phyloP scores from a whole-genome alignment of 805 yeast genomes.

The Yarrowia deformans region DNA sequence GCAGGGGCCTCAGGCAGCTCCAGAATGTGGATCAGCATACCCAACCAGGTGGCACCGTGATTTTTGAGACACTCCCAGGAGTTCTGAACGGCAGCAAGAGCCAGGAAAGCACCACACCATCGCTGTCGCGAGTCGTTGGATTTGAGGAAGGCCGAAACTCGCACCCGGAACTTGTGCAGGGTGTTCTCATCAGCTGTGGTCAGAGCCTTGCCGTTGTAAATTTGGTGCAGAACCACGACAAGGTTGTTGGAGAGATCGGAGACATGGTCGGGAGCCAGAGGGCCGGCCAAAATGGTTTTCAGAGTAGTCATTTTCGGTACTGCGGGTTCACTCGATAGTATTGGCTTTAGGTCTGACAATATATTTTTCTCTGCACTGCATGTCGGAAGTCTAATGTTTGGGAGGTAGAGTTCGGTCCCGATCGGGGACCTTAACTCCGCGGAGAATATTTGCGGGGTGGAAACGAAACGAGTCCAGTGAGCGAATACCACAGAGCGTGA shows the following conservation, averaged over 20 bases:
- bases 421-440: conserved; percentile 25
- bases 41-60: conserved; percentile 54
- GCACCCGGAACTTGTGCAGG: conserved; percentile 48
- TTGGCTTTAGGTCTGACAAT: conserved; percentile 20
- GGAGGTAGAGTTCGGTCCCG: neutral
- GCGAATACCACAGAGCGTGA: no score
- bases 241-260: conserved; percentile 35
- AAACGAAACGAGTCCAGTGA: no score
- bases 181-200: conserved; percentile 40
- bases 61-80: conserved; percentile 49
- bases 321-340: neutral
- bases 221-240: conserved; percentile 37
- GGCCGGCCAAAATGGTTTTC: conserved; percentile 40
- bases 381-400: neutral
- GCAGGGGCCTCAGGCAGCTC: conserved; percentile 50
- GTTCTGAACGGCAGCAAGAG: conserved; percentile 43
- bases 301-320: conserved; percentile 25
- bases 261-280: conserved; percentile 42
- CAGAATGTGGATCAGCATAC: conserved; percentile 51
- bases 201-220: conserved; percentile 41
- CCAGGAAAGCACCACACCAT: conserved; percentile 53
- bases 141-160: conserved; percentile 51
- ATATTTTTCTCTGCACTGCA: conserved; percentile 35
- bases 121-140: conserved; percentile 49
- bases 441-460: neutral